Conservation (phyloP, 352 stramenopile species). For the Stramenopiles sp. region DNA sequence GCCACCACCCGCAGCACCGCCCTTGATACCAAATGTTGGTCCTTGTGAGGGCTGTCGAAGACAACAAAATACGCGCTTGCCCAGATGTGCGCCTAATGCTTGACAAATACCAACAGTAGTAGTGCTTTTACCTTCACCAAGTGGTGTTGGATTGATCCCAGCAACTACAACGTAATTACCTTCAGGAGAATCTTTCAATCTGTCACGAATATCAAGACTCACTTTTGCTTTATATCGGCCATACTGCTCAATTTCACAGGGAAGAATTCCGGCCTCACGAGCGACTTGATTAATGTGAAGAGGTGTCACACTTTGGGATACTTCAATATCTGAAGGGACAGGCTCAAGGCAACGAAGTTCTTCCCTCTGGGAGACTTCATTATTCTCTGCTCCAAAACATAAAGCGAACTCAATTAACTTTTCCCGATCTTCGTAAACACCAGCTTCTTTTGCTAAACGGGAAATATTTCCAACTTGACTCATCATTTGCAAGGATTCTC, state of each 20-base stretch:
- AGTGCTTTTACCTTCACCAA: constrained; percentile 89
- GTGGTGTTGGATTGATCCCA: constrained; percentile 82
- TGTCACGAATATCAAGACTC: constrained; percentile 39
- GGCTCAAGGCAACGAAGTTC: no score
- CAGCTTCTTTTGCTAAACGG: no score
- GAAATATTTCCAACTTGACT: no score
- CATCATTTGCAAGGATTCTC: no score
- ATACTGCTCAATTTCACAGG: constrained; percentile 41
- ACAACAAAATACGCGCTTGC: constrained; percentile 71
- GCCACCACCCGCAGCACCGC: constrained; percentile 34
- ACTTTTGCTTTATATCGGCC: constrained; percentile 58
- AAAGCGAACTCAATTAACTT: no score
- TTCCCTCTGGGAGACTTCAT: no score
- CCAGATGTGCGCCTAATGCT: constrained; percentile 47
- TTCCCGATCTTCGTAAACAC: no score
- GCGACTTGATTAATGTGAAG: constrained; percentile 20
- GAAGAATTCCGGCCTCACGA: constrained; percentile 17
- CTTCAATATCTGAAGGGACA: constrained; percentile 23
- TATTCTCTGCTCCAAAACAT: no score
- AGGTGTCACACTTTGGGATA: constrained; percentile 18
- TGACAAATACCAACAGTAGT: constrained; percentile 83
- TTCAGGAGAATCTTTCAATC: constrained; percentile 36
- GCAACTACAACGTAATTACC: constrained; percentile 87
- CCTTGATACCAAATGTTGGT: constrained; percentile 94
- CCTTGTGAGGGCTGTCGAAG: constrained; percentile 86